A percentile compares a stretch with the other conserved stretches of the same genome.
Conservation (phyloP, 768 basidiomycete genomes). For the Tricholoma matsutake region DNA sequence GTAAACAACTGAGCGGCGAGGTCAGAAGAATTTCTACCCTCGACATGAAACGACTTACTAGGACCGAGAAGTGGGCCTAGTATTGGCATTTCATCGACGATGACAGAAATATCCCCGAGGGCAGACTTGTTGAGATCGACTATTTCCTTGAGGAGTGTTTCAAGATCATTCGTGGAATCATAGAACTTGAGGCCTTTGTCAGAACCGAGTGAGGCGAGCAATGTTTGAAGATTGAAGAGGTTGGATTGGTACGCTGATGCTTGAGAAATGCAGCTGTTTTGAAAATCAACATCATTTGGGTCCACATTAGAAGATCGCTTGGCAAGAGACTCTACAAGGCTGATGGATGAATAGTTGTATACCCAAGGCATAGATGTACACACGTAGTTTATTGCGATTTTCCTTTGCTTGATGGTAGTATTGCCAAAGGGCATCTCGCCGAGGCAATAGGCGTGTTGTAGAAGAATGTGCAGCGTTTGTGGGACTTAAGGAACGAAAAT, state of each 20-base stretch:
- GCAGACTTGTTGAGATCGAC: conserved; percentile 47
- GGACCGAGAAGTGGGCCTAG: conserved; percentile 53
- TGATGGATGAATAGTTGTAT: not conserved
- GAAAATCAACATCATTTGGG: conserved; percentile 31
- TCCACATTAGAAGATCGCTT: conserved; percentile 26
- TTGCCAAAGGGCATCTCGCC: not conserved
- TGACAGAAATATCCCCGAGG: conserved; percentile 28
- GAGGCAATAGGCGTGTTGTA: not conserved
- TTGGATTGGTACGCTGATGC: conserved; percentile 34
- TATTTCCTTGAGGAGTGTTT: conserved; percentile 47
- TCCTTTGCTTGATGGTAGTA: conserved; percentile 2
- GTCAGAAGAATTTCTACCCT: conserved; percentile 1
- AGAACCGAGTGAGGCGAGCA: conserved; percentile 32
- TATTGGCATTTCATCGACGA: conserved; percentile 39
- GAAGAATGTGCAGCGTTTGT: not conserved
- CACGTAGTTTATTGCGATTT: conserved; percentile 29
- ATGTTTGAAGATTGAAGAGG: conserved; percentile 27
- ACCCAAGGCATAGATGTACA: conserved; percentile 5
- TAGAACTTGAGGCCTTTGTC: conserved; percentile 54
- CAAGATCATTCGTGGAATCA: conserved; percentile 39
- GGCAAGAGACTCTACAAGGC: conserved; percentile 30
- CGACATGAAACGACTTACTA: conserved; percentile 36
- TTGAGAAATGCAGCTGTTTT: conserved; percentile 33
- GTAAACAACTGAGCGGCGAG: conserved; percentile 44
- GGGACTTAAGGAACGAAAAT: not conserved